A percentile compares a stretch with the other conserved stretches of the same genome.
Conservation (phyloP, 768 basidiomycete genomes). For the Russula sp. region DNA sequence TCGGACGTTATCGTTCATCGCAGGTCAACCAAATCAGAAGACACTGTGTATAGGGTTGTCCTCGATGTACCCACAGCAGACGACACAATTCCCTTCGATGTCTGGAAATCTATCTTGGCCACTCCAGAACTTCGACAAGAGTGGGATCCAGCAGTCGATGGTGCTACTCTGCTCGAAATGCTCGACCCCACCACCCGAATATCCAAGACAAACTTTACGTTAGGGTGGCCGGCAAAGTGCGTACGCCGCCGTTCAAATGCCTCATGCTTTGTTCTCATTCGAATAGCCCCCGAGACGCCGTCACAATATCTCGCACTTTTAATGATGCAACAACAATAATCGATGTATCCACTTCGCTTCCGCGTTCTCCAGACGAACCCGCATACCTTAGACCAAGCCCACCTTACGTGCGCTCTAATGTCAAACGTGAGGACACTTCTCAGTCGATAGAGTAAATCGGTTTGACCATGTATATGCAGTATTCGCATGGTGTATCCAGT, state of each 20-base stretch:
- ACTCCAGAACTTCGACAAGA: constrained; percentile 87
- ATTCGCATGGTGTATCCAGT: constrained; percentile 93
- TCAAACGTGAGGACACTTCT: constrained; percentile 52
- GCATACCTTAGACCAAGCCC: constrained; percentile 88
- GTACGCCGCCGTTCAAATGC: constrained; percentile 35
- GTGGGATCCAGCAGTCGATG: constrained; percentile 93
- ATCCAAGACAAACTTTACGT: constrained; percentile 82
- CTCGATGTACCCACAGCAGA: constrained; percentile 72
- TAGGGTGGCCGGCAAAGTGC: constrained; percentile 97
- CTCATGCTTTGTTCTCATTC: not conserved
- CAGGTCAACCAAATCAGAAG: constrained; percentile 62
- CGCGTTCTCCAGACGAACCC: constrained; percentile 86
- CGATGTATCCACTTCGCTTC: constrained; percentile 91
- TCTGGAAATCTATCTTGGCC: constrained; percentile 76
- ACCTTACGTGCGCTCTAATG: constrained; percentile 86
- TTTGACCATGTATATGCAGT: constrained; percentile 43
- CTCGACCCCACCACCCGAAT: constrained; percentile 85
- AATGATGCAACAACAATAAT: constrained; percentile 79
- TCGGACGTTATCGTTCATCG: constrained; percentile 78
- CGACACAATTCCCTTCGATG: constrained; percentile 57
- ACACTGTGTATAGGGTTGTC: constrained; percentile 75
- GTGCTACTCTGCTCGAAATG: constrained; percentile 76
- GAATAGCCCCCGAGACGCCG: constrained; percentile 82
- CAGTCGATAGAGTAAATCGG: constrained; percentile 23
- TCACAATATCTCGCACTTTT: constrained; percentile 87